A percentile compares a stretch with the other conserved stretches of the same genome.
phyloP scores from a whole-genome alignment of 2,329 filamentous ascomycete species.

The Arthrobotrys musiformis region DNA sequence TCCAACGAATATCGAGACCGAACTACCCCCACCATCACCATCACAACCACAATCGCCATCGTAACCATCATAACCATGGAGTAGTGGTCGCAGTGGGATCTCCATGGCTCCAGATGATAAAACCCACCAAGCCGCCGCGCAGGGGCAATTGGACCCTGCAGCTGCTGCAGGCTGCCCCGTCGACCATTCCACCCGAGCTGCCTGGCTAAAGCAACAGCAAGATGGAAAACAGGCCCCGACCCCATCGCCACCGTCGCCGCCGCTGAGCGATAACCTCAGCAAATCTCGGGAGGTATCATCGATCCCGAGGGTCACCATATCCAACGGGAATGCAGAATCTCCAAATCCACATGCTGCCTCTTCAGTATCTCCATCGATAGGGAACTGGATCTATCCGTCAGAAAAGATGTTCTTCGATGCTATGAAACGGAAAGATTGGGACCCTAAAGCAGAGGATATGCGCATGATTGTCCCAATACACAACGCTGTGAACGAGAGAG shows the following conservation, averaged over 20 bases:
- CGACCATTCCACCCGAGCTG: conserved; percentile 86
- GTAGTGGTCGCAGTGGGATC: conserved; percentile 1
- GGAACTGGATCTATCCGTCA: conserved; percentile 97
- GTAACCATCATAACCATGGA: neutral
- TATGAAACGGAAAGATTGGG: conserved; percentile 89
- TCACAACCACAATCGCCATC: neutral
- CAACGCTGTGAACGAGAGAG: conserved; percentile 97
- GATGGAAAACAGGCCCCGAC: conserved; percentile 56
- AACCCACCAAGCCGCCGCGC: neutral
- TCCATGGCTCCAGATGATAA: conserved; percentile 30
- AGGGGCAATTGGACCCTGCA: conserved; percentile 8
- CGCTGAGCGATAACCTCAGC: conserved; percentile 66
- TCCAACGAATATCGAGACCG: neutral
- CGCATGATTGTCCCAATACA: conserved; percentile 94
- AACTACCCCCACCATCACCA: neutral
- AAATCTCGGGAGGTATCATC: conserved; percentile 79
- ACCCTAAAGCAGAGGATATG: conserved; percentile 79
- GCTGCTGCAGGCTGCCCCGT: conserved; percentile 76
- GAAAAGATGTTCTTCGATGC: conserved; percentile 99
- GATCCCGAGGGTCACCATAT: conserved; percentile 73
- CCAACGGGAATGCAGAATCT: conserved; percentile 61
- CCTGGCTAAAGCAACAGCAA: conserved; percentile 74
- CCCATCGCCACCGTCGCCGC: conserved; percentile 60
- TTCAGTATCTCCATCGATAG: conserved; percentile 65
- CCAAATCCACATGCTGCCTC: conserved; percentile 62